Base-by-base conservation (phyloP, 768 basidiomycete genomes). In the Paxillus involutus region DNA sequence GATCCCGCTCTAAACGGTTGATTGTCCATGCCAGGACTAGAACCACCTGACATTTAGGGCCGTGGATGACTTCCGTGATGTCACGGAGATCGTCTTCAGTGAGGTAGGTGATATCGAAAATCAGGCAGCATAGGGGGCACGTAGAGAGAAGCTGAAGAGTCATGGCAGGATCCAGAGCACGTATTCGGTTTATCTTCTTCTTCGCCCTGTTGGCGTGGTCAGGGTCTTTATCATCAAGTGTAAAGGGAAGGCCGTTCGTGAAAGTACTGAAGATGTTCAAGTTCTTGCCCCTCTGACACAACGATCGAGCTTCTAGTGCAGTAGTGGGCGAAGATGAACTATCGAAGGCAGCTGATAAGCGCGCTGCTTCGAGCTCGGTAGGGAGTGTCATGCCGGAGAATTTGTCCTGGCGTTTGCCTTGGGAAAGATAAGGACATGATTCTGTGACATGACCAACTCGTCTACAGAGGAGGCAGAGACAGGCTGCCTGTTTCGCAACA, bases 381-480 rank as follows among this genome's bases (percentile, higher is more conserved):
- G 45, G 39, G 17, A 13, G 14, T 24, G 9, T 44, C 12, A 44
- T 4, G 13, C 44, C 44, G 2, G 36, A 6, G 26, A 21, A 36
- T 6, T 19, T 13, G 19, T 12, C 39, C 13, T 24, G 33, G 6
- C 12, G 3, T 16, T 48, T 44, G 19, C 36, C 49, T n/a, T 44
- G 14, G 39, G 16, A 17, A 16, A 37, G 17, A 26, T 45, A 56
- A 30, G 45, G 51, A 30, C 53, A 52, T 35, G 35, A 26, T 42
- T 47, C 29, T 5, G 47, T 44, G 53, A 52, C 5, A 49, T 64
- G 52, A 3, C 63, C 55, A 3, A 2, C 17, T 41, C 43, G 39
- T 37, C 59, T 46, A 21, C 59, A 59, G 33, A 51, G 10, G 32
- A 61, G 32, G 30, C 59, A 55, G 33, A 64, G 57, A 41, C 40